phyloP scores from a whole-genome alignment of 192 early-diverging fungal genomes.

The Coemansia sp. region DNA sequence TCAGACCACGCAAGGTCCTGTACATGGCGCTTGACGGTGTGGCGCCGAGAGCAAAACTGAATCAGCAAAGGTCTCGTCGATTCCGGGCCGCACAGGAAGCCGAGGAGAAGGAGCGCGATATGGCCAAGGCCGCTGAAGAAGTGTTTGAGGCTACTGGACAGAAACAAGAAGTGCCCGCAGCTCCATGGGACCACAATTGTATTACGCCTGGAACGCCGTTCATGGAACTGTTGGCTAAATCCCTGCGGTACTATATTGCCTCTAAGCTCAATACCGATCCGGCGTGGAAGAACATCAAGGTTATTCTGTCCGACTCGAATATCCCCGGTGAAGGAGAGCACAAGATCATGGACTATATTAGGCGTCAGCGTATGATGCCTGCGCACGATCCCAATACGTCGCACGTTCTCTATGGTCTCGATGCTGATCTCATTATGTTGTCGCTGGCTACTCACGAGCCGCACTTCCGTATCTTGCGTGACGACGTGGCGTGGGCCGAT shows the following conservation, averaged over 20 bases:
- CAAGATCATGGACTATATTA: constrained; percentile 98
- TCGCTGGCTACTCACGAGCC: constrained; percentile 96
- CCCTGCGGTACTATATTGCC: constrained; percentile 87
- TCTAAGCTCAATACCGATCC: constrained; percentile 86
- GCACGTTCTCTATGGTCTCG: constrained; percentile 93
- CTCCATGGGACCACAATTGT: constrained; percentile 94
- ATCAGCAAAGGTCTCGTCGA: constrained; percentile 97
- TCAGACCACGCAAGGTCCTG: constrained; percentile 91
- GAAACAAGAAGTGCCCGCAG: constrained; percentile 49
- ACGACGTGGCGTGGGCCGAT: constrained; percentile 88
- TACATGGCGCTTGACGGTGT: constrained; percentile 99
- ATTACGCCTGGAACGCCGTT: constrained; percentile 99
- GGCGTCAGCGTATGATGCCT: constrained; percentile 74
- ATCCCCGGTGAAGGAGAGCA: constrained; percentile 99
- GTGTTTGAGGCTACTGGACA: constrained; percentile 57
- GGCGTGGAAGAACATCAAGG: constrained; percentile 83
- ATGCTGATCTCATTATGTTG: constrained; percentile 98
- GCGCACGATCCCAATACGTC: constrained; percentile 88
- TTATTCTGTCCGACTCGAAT: constrained; percentile 91
- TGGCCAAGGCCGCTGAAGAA: constrained; percentile 53
- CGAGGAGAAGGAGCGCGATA: constrained; percentile 40
- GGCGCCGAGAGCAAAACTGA: constrained; percentile 99
- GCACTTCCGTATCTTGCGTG: constrained; percentile 93
- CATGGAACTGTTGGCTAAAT: constrained; percentile 87
- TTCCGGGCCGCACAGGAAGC: constrained; percentile 91